These are phyloP conservation scores for Calonectria multiphialidica DNA, from an alignment of 2,329 filamentous ascomycete genomes.

Conservation along the genomic window DNA sequence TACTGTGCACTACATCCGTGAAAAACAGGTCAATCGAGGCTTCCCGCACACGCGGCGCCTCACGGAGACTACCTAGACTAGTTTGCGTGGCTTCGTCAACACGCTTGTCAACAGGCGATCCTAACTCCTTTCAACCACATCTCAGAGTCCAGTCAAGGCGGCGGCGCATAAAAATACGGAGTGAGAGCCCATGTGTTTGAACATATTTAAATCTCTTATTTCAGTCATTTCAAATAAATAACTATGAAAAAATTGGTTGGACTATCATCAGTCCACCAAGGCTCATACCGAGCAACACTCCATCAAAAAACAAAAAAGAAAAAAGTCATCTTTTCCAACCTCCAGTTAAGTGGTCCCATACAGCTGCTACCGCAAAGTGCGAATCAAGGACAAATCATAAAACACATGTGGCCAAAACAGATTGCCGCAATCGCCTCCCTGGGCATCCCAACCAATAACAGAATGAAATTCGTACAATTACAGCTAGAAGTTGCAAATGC, in stretches of 20 bases:
- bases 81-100: background rate
- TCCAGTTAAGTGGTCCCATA: background rate
- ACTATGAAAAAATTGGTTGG: background rate
- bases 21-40: background rate
- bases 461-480: constrained; percentile 39
- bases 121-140: background rate
- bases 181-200: too few relatives aligned
- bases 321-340: background rate
- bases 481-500: constrained; percentile 21
- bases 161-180: background rate
- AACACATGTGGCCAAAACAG: background rate
- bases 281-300: background rate
- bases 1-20: background rate
- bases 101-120: background rate
- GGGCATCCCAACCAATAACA: constrained; percentile 17
- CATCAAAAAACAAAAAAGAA: background rate
- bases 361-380: background rate
- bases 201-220: background rate
- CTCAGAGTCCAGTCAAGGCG: background rate
- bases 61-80: background rate
- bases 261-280: background rate
- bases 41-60: background rate
- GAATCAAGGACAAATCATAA: background rate
- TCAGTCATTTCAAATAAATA: background rate
- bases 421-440: background rate